Conservation (phyloP, 495 filamentous ascomycete genomes). For the Choiromyces venosus region DNA sequence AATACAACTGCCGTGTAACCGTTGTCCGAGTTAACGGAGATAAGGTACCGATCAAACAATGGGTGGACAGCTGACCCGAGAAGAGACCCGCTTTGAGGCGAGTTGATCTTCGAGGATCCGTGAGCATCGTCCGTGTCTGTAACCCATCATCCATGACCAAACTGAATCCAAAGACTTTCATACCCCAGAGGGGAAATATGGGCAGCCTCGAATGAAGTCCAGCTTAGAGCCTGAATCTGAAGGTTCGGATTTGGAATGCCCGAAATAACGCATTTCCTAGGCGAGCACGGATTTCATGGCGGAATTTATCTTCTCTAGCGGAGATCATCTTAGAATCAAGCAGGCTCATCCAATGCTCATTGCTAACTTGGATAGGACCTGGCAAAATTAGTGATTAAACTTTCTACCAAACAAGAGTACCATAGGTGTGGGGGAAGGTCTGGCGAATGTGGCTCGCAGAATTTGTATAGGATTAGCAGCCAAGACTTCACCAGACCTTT, state of each 20-base stretch:
- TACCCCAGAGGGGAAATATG: conserved; percentile 27
- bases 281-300: conserved; percentile 22
- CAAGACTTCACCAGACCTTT: not conserved
- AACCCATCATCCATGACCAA: conserved; percentile 15
- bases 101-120: conserved; percentile 33
- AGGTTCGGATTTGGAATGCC: conserved; percentile 13
- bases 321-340: conserved; percentile 17
- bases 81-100: conserved; percentile 31
- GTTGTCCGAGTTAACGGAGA: conserved; percentile 32
- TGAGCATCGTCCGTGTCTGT: conserved; percentile 26
- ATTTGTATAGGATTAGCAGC: not conserved
- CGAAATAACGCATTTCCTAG: conserved; percentile 27
- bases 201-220: conserved; percentile 18
- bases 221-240: conserved; percentile 5
- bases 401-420: no score
- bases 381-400: not conserved
- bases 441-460: no score
- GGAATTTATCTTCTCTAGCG: conserved; percentile 19
- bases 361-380: conserved; percentile 23
- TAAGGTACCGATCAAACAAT: conserved; percentile 29
- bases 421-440: no score
- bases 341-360: conserved; percentile 18
- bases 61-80: conserved; percentile 23
- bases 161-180: conserved; percentile 22
- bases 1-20: conserved; percentile 37